A percentile compares a stretch with the other conserved stretches of the same genome.
These are phyloP conservation scores for Beauveria sp. DNA, from an alignment of 2,329 filamentous ascomycete species.

Conservation along the genomic window DNA sequence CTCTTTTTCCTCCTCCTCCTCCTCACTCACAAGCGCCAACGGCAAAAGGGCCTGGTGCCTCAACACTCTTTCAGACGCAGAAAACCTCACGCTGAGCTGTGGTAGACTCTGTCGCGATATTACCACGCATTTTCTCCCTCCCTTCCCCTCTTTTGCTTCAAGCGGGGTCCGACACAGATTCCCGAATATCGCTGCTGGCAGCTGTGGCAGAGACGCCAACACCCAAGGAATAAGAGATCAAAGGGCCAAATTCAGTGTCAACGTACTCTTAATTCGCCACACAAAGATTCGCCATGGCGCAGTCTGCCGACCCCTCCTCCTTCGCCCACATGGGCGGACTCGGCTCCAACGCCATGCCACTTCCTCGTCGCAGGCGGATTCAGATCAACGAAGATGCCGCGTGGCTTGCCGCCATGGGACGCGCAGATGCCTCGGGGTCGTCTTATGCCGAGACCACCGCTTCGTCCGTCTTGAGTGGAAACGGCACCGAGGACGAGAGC, in stretches of 20 bases:
- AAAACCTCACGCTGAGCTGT: background rate
- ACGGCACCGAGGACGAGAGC: background rate
- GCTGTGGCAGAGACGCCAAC: background rate
- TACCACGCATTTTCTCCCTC: background rate
- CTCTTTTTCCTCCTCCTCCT: background rate
- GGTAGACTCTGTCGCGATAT: background rate
- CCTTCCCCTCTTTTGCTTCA: background rate
- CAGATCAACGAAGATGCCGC: too few species aligned
- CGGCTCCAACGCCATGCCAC: background rate
- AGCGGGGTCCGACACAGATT: background rate
- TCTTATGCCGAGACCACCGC: too few species aligned
- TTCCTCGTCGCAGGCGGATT: background rate
- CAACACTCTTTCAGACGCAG: background rate
- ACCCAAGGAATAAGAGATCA: background rate
- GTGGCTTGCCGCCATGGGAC: too few species aligned
- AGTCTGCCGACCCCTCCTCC: background rate
- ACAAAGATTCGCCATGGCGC: background rate
- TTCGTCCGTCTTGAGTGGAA: too few species aligned
- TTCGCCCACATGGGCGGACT: background rate
- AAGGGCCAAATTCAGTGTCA: background rate
- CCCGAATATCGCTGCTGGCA: background rate
- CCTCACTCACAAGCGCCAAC: background rate
- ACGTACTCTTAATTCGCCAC: background rate
- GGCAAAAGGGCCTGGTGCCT: background rate
- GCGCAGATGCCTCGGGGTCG: too few species aligned